Conservation (phyloP, 2,329 filamentous ascomycete genomes). For the Aspergillus sp. region DNA sequence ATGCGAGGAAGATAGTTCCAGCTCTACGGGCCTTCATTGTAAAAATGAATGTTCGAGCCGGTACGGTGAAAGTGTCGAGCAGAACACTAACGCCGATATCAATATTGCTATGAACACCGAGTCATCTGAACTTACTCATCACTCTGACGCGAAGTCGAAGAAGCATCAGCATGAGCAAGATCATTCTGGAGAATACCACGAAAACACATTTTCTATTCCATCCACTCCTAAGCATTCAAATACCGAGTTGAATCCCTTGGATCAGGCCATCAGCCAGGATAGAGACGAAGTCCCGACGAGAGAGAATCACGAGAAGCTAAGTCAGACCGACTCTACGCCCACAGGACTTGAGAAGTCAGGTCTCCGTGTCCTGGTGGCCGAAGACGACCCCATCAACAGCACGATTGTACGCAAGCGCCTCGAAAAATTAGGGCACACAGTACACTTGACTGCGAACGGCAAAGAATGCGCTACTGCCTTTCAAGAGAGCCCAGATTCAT, state of each 20-base stretch:
- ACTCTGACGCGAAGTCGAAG: background rate
- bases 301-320: no score
- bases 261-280: no score
- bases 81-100: background rate
- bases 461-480: conserved; percentile 72
- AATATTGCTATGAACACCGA: background rate
- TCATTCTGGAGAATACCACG: no score
- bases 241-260: no score
- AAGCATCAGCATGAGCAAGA: background rate
- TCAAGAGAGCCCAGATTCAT: conserved; percentile 52
- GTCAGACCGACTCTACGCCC: background rate
- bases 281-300: no score
- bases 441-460: conserved; percentile 68
- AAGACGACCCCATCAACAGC: conserved; percentile 83
- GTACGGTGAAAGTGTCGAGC: background rate
- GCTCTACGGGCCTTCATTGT: background rate
- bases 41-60: background rate
- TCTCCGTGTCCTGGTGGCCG: conserved; percentile 62
- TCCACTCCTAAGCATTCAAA: no score
- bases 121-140: background rate
- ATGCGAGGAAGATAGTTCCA: background rate
- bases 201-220: no score
- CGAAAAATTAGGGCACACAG: conserved; percentile 64
- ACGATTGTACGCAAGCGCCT: conserved; percentile 71
- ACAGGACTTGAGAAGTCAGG: background rate